phyloP scores from a whole-genome alignment of 176 grass and related monocot genomes.

The Juncus inflexus region DNA sequence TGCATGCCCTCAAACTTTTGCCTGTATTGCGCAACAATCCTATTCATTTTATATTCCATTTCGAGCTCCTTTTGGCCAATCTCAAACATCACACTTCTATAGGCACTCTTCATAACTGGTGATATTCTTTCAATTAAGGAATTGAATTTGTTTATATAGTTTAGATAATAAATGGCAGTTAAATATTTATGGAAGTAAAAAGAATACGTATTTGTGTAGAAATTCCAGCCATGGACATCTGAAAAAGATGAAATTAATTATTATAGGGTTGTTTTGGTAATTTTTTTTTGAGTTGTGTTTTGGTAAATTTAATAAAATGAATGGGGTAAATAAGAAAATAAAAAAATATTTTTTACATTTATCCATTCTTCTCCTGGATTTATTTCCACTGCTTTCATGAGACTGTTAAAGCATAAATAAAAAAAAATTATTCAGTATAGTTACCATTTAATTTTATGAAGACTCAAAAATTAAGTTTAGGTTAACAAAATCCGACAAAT shows the following conservation, averaged over 20 bases:
- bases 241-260: conserved; percentile 30
- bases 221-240: conserved; percentile 87
- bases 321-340: background rate
- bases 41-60: conserved; percentile 92
- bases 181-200: conserved; percentile 19
- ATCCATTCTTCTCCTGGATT: conserved; percentile 86
- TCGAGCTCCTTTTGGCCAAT: conserved; percentile 88
- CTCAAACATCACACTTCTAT: conserved; percentile 86
- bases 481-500: background rate
- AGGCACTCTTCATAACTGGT: conserved; percentile 86
- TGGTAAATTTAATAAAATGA: conserved; percentile 3
- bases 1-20: conserved; percentile 84
- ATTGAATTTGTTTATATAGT: conserved; percentile 5
- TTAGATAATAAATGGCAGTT: background rate
- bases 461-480: background rate
- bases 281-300: background rate
- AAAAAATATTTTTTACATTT: conserved; percentile 51
- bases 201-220: conserved; percentile 89
- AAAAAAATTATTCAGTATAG: background rate
- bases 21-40: conserved; percentile 59
- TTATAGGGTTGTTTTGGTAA: conserved; percentile 22
- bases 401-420: conserved; percentile 42
- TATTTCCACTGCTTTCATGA: conserved; percentile 62
- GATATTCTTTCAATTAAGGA: conserved; percentile 17
- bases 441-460: background rate